Base-by-base conservation (phyloP, 225 moss, liverwort and hornwort species). In the Ulota crispa region DNA sequence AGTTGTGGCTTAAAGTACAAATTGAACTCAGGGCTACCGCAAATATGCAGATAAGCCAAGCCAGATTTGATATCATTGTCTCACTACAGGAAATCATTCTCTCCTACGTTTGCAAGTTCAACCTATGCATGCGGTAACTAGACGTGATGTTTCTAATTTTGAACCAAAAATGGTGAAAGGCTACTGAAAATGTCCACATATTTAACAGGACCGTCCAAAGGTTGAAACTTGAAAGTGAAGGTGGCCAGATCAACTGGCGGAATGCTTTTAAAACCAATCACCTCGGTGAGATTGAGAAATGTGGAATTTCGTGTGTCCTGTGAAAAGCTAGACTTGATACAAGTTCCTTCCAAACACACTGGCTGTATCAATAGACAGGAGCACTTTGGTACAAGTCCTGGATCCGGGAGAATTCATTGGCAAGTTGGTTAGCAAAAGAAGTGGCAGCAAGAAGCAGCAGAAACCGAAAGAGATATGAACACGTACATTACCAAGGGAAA, bases 401-500 rank as follows among this genome's bases (percentile, higher is more conserved):
- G 78, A 68, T 28, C 43, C 28, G 20, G 13, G 50, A 18, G 50
- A 18, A 50, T 50, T 50, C 50, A 50, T 50, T 4, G 50, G 5
- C 50, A 50, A 50, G 50, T 50, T 6, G 50, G 18, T 50, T 15
- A 50, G 16, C 18, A 50, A 50, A 50, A 50, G 50, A 50, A 18
- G 50, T 50, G 50, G 18, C 50, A 50, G 23, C 3, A 14, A 1
- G 43, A 7, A 36, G 36, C 3, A 39, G 31, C 57, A 13, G 8
- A 71, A 74, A 27, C 19, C 41, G 53, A 60, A 7, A 53, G 21
- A 54, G 28, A 18, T 62, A 13, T 61, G 12, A 26, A 16, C 4
- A 77, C 74, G 43, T 75, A 91, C 91, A 19, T 82, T 70, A 18
- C 84, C 86, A 60, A 88, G 86, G 43, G 61, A 82, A 70, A 32